phyloP scores from a whole-genome alignment of 2,329 filamentous ascomycete species.

The Ceratocystis variospora region DNA sequence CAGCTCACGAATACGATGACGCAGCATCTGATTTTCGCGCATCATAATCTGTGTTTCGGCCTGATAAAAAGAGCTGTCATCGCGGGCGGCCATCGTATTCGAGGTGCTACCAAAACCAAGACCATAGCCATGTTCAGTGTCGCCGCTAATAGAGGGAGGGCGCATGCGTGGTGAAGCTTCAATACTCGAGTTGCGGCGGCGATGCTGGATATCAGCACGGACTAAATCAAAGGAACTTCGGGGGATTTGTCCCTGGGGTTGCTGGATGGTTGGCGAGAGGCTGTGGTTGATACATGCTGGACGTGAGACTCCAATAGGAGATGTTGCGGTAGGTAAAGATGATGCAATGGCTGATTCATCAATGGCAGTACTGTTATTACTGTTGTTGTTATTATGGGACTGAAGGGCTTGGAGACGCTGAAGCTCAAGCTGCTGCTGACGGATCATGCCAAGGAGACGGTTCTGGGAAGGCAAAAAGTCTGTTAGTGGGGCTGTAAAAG shows the following conservation, averaged over 20 bases:
- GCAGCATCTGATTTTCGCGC: conserved; percentile 72
- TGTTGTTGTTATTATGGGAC: conserved; percentile 24
- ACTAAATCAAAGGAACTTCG: conserved; percentile 47
- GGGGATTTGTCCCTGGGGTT: conserved; percentile 26
- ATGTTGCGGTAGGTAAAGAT: conserved; percentile 29
- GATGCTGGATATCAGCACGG: conserved; percentile 42
- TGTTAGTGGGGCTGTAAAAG: not conserved
- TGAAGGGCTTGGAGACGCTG: conserved; percentile 42
- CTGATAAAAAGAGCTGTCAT: conserved; percentile 68
- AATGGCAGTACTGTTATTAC: conserved; percentile 24
- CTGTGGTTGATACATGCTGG: conserved; percentile 29
- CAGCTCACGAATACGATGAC: conserved; percentile 57
- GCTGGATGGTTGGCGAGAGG: conserved; percentile 37
- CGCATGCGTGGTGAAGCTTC: conserved; percentile 41
- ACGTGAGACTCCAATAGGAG: conserved; percentile 22
- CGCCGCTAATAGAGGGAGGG: conserved; percentile 41
- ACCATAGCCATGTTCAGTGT: conserved; percentile 41
- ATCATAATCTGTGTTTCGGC: conserved; percentile 67
- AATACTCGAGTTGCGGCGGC: conserved; percentile 35
- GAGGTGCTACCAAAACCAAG: not conserved
- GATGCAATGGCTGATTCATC: conserved; percentile 40
- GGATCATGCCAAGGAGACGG: conserved; percentile 62
- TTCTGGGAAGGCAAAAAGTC: conserved; percentile 37
- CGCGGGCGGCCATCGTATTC: conserved; percentile 42
- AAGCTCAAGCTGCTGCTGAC: conserved; percentile 59